Evolutionary conservation across 345 rosid genomes (phyloP), one percentile per base, ranked within the genome.

Genomic region (Cardiospermum halicacabum): DNA sequence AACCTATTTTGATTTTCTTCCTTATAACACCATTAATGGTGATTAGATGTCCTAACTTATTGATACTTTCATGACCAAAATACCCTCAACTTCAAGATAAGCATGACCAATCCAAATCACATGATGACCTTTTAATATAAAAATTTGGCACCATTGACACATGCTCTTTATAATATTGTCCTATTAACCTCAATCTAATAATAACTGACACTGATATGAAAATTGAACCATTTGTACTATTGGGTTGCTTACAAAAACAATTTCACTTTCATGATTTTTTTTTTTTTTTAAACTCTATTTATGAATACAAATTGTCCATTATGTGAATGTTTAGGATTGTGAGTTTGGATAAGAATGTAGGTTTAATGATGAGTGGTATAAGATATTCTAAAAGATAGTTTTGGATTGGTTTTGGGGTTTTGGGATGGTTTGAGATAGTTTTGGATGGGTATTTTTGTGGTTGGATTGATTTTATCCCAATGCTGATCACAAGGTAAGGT

Each of bases 31-130:
- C 32, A 43, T 39, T 9, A 3, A n/a, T 10, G 58, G 43, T 24
- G 60, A 63, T 73, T 69, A 32, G 65, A 43, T 40, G 31, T n/a
- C 40, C 36, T 8, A 66, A 48, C 53, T 10, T 24, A 50, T 26
- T 16, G 10, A 25, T 42, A 8, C 30, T 28, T 30, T 19, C 0
- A 15, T 43, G 62, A 70, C 69, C 58, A 2, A 53, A 70, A 4
- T 32, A 28, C 58, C 75, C 68, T 30, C 28, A 39, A 11, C 43
- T 25, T 54, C 3, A 16, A 26, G 64, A 56, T 18, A 26, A 40
- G 27, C 18, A 10, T 53, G 36, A 4, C 36, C 11, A 3, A 22
- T 9, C 13, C 0, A 18, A 48, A 50, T 2, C n/a, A n/a, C n/a
- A 21, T 50, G 22, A 43, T 43, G 21, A n/a, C 4, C 49, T 15